Evolutionary conservation across 2,329 filamentous ascomycete genomes (phyloP).

Genomic region (Diplodia corticola): DNA sequence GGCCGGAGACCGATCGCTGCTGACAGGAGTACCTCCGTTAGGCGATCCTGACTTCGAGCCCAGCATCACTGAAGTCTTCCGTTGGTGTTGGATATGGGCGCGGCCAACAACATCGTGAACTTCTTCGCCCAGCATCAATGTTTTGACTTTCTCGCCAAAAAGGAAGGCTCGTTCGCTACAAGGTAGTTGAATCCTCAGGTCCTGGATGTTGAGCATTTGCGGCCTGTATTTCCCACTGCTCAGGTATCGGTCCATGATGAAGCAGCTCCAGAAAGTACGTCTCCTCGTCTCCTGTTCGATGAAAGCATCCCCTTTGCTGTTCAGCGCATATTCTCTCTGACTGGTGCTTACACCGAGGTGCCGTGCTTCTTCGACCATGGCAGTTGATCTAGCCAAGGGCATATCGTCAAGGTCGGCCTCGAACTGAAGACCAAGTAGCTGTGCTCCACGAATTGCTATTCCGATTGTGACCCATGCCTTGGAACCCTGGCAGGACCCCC

Average conservation of each 20-base stretch:
- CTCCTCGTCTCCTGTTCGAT: conserved; percentile 65
- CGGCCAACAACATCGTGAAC: conserved; percentile 38
- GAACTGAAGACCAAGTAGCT: conserved; percentile 33
- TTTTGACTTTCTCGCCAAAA: conserved; percentile 60
- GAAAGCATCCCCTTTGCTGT: conserved; percentile 43
- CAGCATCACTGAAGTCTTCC: conserved; percentile 47
- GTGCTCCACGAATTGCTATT: conserved; percentile 60
- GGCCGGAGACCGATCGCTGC: conserved; percentile 8
- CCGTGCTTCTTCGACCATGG: conserved; percentile 23
- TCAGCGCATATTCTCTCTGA: conserved; percentile 34
- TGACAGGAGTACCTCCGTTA: conserved; percentile 22
- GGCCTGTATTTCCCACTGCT: conserved; percentile 64
- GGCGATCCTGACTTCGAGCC: conserved; percentile 28
- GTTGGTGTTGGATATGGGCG: conserved; percentile 45
- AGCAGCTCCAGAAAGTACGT: conserved; percentile 73
- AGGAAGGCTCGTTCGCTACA: conserved; percentile 67
- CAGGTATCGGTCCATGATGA: conserved; percentile 70
- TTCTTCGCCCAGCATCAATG: conserved; percentile 50
- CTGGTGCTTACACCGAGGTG: conserved; percentile 35
- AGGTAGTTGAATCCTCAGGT: conserved; percentile 66
- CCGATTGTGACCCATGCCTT: conserved; percentile 68
- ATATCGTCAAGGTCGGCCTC: conserved; percentile 32
- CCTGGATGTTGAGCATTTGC: conserved; percentile 59
- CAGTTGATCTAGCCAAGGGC: conserved; percentile 37
- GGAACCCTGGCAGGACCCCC: conserved; percentile 63